Conservation (phyloP, 1,139 yeast genomes). For the Yamadazyma epiphylla region DNA sequence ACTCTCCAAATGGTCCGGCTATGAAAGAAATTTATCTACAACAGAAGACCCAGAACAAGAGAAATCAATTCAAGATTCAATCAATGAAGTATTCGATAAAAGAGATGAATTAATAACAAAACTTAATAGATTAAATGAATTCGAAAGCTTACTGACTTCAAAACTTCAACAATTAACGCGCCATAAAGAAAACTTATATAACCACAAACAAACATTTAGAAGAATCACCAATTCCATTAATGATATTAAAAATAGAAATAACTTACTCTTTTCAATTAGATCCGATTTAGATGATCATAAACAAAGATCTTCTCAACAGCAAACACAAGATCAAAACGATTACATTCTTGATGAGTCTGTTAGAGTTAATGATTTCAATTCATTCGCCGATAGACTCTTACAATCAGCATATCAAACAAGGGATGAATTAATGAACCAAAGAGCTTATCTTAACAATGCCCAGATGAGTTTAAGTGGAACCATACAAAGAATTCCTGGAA, state of each 20-base stretch:
- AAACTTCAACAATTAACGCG: conserved; percentile 80
- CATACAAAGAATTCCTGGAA: conserved; percentile 73
- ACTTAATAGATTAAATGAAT: conserved; percentile 47
- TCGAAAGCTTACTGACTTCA: conserved; percentile 62
- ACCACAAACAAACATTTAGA: conserved; percentile 61
- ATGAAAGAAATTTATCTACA: conserved; percentile 21
- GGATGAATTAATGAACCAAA: conserved; percentile 75
- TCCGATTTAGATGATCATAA: conserved; percentile 67
- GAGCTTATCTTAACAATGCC: conserved; percentile 60
- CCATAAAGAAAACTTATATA: conserved; percentile 71
- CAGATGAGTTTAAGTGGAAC: conserved; percentile 61
- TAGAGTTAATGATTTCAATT: conserved; percentile 70
- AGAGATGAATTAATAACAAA: conserved; percentile 29
- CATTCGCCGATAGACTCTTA: conserved; percentile 73
- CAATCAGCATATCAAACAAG: conserved; percentile 86
- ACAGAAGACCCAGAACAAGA: conserved; percentile 59
- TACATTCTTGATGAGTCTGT: conserved; percentile 76
- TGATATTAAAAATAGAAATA: conserved; percentile 74
- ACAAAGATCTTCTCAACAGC: conserved; percentile 18
- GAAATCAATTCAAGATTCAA: conserved; percentile 49
- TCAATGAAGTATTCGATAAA: conserved; percentile 36
- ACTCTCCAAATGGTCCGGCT: conserved; percentile 31
- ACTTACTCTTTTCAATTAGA: conserved; percentile 71
- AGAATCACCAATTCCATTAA: conserved; percentile 57
- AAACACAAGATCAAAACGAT: conserved; percentile 36